phyloP scores from a whole-genome alignment of 2,329 filamentous ascomycete species.

The Lizonia empirigonia region DNA sequence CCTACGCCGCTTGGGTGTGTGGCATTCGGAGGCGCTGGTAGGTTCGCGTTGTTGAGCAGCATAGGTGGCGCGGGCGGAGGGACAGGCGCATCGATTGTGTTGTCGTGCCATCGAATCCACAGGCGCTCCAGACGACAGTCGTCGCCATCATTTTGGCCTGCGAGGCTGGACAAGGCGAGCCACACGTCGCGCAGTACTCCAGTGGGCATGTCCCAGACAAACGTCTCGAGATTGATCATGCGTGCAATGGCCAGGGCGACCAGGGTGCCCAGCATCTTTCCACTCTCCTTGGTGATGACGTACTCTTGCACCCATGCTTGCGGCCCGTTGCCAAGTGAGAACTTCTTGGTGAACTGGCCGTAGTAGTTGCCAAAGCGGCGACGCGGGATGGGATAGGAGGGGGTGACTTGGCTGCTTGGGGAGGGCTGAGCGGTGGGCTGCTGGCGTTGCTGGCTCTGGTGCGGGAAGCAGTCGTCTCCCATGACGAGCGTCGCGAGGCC shows the following conservation, averaged over 20 bases:
- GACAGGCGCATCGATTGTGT: conserved; percentile 55
- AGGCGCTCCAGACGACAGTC: conserved; percentile 73
- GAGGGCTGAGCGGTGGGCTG: conserved; percentile 20
- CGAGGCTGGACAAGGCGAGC: conserved; percentile 74
- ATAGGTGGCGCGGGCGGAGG: conserved; percentile 47
- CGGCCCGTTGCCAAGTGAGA: conserved; percentile 83
- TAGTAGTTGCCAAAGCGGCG: conserved; percentile 73
- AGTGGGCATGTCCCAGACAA: conserved; percentile 89
- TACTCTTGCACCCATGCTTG: conserved; percentile 80
- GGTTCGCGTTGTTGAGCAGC: conserved; percentile 46
- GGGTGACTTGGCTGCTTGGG: conserved; percentile 18
- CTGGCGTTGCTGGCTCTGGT: conserved; percentile 44
- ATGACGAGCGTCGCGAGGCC: conserved; percentile 80
- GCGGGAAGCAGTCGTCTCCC: conserved; percentile 67
- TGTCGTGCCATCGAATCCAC: conserved; percentile 85
- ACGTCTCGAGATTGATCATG: conserved; percentile 81
- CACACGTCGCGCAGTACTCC: conserved; percentile 82
- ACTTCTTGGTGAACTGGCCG: conserved; percentile 78
- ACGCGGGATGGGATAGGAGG: conserved; percentile 45
- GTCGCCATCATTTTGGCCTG: conserved; percentile 63
- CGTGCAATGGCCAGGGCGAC: conserved; percentile 79
- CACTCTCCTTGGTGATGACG: conserved; percentile 79
- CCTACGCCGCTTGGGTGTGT: conserved; percentile 45
- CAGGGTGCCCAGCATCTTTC: conserved; percentile 86
- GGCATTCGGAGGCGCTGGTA: conserved; percentile 47